Base-by-base conservation (phyloP, 2,329 filamentous ascomycete genomes). In the Coniella lustricola region DNA sequence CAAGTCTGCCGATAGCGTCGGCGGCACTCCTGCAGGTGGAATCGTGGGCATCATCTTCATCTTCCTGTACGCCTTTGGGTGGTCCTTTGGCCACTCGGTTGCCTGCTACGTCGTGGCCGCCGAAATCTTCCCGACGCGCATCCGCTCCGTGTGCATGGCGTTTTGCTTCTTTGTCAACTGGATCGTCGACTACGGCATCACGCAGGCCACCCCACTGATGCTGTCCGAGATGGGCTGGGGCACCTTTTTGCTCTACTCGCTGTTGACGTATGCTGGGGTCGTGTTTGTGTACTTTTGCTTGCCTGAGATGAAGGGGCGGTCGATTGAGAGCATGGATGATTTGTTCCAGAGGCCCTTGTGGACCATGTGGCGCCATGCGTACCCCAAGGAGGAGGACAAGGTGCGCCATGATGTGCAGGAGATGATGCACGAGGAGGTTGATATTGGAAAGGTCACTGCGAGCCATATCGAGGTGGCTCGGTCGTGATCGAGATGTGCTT, bases 261-360 rank as follows among this genome's bases (percentile, higher is more conserved):
- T 63, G 42, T 49, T 67, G 21, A 67, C 64, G 3, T 68, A 67
- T 46, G 53, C 58, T 10, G 64, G 64, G 8, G 59, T 61, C 4
- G 54, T 65, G 1, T 54, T 51, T 46, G 44, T 54, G 13, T 75
- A 64, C 56, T 71, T 74, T 59, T 69, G 70, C 46, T 59, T 76
- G 22, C 72, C 74, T 1, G 72, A 76, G 58, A 72, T 73, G 14
- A 75, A 75, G 55, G 72, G 72, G 44, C 61, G 73, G 18, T 67
- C 66, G 13, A 66, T 76, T 14, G 74, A 77, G 54, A 69, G 66
- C 20, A 73, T 75, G 64, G 73, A 76, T 49, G 64, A 66, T 9
- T 62, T 76, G 16, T 76, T 76, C 50, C 52, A 59, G 44, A 51
- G 62, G 35, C 61, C 60, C 3, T 54, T 69, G n/a, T 70, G 64